Evolutionary conservation across 768 basidiomycete species (phyloP).

Genomic region (Boletus tylopilopsis): DNA sequence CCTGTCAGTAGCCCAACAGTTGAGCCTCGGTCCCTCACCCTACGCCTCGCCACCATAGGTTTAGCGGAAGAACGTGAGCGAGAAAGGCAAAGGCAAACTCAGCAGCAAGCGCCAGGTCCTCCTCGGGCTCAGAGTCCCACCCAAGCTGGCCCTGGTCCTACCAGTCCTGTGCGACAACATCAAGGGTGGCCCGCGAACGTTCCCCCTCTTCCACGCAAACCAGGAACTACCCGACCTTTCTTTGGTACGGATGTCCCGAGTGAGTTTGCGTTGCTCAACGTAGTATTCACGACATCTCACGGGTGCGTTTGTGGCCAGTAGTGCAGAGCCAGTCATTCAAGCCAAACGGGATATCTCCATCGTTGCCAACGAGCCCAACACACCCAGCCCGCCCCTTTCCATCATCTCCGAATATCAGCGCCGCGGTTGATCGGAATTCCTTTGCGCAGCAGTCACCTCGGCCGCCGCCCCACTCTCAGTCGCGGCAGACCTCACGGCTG

Average conservation of each 20-base stretch:
- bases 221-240: slow-evolving; percentile 12
- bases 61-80: slow-evolving; percentile 21
- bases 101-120: slow-evolving; percentile 1
- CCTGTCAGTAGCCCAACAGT: background rate
- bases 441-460: slow-evolving; percentile 13
- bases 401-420: slow-evolving; percentile 17
- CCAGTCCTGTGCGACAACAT: slow-evolving; percentile 17
- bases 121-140: slow-evolving; percentile 11
- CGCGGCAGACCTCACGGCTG: slow-evolving; percentile 14
- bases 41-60: slow-evolving; percentile 31
- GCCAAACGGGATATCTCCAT: slow-evolving; percentile 10
- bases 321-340: slow-evolving; percentile 5
- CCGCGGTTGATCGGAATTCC: slow-evolving; percentile 22
- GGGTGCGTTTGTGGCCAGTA: background rate
- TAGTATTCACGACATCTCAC: slow-evolving; percentile 6
- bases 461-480: slow-evolving; percentile 8
- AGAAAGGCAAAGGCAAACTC: slow-evolving; percentile 13
- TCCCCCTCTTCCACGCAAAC: slow-evolving; percentile 29
- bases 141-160: slow-evolving; percentile 3
- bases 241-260: slow-evolving; percentile 13
- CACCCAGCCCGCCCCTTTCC: slow-evolving; percentile 10
- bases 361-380: slow-evolving; percentile 24
- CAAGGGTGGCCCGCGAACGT: slow-evolving; percentile 22
- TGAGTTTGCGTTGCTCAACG: slow-evolving; percentile 8
- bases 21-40: slow-evolving; percentile 28